Conservation (phyloP, 352 stramenopile genomes). For the Pythium dissimile region DNA sequence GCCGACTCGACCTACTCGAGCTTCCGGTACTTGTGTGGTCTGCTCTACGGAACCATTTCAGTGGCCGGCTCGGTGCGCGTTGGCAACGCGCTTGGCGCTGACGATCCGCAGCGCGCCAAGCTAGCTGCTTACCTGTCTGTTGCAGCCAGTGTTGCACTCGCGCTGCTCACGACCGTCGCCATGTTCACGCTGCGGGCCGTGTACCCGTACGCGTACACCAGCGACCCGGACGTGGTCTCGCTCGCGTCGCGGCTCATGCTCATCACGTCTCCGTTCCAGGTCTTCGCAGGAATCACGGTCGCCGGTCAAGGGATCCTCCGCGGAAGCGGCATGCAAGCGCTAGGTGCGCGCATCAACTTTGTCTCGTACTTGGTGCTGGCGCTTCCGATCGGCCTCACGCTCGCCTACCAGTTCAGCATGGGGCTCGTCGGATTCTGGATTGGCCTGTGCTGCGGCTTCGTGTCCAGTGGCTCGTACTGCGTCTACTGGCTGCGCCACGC, state of each 20-base stretch:
- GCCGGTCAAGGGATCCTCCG: conserved; percentile 79
- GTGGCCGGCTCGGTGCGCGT: conserved; percentile 78
- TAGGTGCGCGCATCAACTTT: conserved; percentile 84
- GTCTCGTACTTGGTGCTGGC: conserved; percentile 79
- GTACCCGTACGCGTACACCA: conserved; percentile 67
- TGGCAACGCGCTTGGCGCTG: conserved; percentile 82
- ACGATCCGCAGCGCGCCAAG: conserved; percentile 69
- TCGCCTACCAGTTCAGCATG: conserved; percentile 64
- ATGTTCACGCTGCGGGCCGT: conserved; percentile 51
- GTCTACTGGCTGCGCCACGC: conserved; percentile 66
- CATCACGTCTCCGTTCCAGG: conserved; percentile 70
- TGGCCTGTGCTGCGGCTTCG: conserved; percentile 64
- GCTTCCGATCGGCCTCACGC: conserved; percentile 69
- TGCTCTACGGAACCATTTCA: conserved; percentile 67
- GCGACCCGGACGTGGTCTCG: conserved; percentile 42
- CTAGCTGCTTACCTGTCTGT: conserved; percentile 64
- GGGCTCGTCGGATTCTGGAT: conserved; percentile 80
- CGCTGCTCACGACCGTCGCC: conserved; percentile 44
- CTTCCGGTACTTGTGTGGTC: conserved; percentile 59
- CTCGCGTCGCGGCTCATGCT: conserved; percentile 62
- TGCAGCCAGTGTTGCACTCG: conserved; percentile 34
- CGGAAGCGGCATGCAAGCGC: conserved; percentile 71
- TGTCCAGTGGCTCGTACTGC: conserved; percentile 58
- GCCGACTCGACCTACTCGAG: conserved; percentile 81
- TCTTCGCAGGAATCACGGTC: conserved; percentile 74